Percentiles rank a stretch among this genome's conserved stretches.
Conservation (phyloP, 768 basidiomycete genomes). For the Pleurotus sapidus region DNA sequence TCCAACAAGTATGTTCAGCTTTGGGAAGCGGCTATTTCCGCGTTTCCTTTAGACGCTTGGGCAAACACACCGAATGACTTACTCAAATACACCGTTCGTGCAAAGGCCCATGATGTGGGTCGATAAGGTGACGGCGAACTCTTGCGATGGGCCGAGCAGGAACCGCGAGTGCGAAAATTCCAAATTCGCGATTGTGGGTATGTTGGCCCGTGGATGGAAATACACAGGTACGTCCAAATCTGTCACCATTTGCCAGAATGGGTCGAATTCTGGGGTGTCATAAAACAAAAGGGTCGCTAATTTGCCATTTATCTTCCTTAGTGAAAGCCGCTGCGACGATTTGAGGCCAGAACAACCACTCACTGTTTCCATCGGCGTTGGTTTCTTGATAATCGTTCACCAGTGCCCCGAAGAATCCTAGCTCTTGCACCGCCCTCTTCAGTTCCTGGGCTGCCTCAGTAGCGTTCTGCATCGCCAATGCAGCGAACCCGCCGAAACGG, state of each 20-base stretch:
- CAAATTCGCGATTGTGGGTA: conserved; percentile 19
- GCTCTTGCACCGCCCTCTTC: conserved; percentile 33
- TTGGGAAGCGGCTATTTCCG: conserved; percentile 35
- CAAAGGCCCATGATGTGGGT: conserved; percentile 37
- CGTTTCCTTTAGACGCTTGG: no score
- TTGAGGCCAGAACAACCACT: conserved; percentile 1
- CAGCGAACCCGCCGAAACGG: conserved; percentile 39
- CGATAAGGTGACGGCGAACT: conserved; percentile 35
- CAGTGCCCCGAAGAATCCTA: conserved; percentile 39
- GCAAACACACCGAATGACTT: background rate
- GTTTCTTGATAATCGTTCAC: conserved; percentile 44
- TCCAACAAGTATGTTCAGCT: conserved; percentile 36
- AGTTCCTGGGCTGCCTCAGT: conserved; percentile 35
- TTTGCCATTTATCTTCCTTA: no score
- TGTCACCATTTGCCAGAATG: conserved; percentile 34
- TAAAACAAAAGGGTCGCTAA: conserved; percentile 34
- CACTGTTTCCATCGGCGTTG: conserved; percentile 31
- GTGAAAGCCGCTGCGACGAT: no score
- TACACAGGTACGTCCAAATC: conserved; percentile 38
- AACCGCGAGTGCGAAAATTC: conserved; percentile 31
- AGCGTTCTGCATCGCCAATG: conserved; percentile 44
- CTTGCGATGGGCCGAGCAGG: conserved; percentile 29
- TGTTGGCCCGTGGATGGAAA: conserved; percentile 32
- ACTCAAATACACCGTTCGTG: conserved; percentile 22
- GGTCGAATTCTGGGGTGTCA: conserved; percentile 35